Evolutionary conservation across 177 flowering plant genomes (phyloP), one percentile per base, ranked within the genome.

Genomic region (Telopea speciosissima): DNA sequence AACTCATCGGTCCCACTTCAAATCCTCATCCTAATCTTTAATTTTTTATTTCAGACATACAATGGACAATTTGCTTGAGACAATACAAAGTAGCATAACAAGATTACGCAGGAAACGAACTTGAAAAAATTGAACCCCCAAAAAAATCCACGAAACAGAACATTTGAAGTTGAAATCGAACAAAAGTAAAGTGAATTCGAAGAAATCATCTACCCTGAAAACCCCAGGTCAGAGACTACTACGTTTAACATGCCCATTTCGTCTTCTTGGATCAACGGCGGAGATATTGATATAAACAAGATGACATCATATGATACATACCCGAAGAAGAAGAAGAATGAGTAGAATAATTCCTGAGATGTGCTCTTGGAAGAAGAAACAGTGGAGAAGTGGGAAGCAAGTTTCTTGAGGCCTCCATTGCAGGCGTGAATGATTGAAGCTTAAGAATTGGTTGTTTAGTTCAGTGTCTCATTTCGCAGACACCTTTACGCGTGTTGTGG

Each of bases 401-500:
- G 36, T 69, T 68, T 40, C 72, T 70, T 65, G 75, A 73, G 5
- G 45, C 70, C 62, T 76, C 79, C 79, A 76, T 76, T 69, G 69
- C 17, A 59, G 66, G 26, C 12, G 24, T 19, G n/a, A 45, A 31
- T 19, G 68, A 5, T 71, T 52, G 16, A 31, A 31, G 33, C 33
- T 31, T 31, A 31, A 31, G 33, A 31, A 31, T n/a, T n/a, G n/a
- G n/a, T 31, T 31, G 33, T 16, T 2, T 33, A 7, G 14, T 45
- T 42, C 14, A 28, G 42, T 23, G 3, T 24, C 40, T 4, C 26
- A 11, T 1, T 49, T 19, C 17, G 36, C 33, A 28, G 33, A 31
- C 33, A 31, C 33, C 33, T 31, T 5, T 31, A 31, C 33, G 33
- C 5, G 3, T 31, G 33, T 31, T 31, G 33, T 5, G 33, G 33